Percentiles rank a stretch among this genome's conserved stretches.
phyloP scores from a whole-genome alignment of 1,139 yeast species.

The Saccharomyces hybrid region DNA sequence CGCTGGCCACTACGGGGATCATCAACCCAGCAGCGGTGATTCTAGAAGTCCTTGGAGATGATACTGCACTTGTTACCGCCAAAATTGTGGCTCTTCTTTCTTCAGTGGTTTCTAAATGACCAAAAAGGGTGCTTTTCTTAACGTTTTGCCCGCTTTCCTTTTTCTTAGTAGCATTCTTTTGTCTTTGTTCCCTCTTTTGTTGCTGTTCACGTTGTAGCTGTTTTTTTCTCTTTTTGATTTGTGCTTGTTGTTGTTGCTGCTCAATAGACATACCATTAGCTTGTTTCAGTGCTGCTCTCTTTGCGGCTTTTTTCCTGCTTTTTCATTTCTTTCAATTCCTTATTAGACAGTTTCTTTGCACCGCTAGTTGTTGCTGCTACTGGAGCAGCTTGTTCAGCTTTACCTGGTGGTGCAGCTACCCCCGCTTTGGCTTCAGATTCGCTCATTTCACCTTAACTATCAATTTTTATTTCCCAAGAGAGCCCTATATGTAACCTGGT shows the following conservation, averaged over 20 bases:
- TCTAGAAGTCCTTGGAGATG: conserved; percentile 28
- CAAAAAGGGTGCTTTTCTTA: conserved; percentile 51
- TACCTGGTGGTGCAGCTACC: neutral
- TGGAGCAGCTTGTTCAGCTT: conserved; percentile 5
- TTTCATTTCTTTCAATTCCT: conserved; percentile 79
- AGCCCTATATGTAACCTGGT: neutral
- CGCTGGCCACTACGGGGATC: conserved; percentile 28
- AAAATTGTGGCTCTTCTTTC: conserved; percentile 57
- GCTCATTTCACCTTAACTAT: neutral
- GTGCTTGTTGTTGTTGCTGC: conserved; percentile 32
- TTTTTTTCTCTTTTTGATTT: conserved; percentile 30
- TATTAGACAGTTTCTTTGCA: conserved; percentile 49
- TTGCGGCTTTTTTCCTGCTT: conserved; percentile 88
- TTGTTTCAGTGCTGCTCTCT: conserved; percentile 42
- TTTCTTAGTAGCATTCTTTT: conserved; percentile 44
- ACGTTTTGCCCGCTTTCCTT: conserved; percentile 35
- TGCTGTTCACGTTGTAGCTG: conserved; percentile 30
- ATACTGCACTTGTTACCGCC: conserved; percentile 33
- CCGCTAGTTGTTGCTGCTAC: conserved; percentile 11
- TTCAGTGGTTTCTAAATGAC: conserved; percentile 80
- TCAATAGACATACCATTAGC: conserved; percentile 32
- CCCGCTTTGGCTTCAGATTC: conserved; percentile 1
- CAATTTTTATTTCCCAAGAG: neutral
- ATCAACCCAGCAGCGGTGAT: conserved; percentile 32
- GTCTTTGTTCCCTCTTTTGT: conserved; percentile 19